Evolutionary conservation across 2,329 filamentous ascomycete genomes (phyloP).

Genomic region (Dothideomycetidae sp.): DNA sequence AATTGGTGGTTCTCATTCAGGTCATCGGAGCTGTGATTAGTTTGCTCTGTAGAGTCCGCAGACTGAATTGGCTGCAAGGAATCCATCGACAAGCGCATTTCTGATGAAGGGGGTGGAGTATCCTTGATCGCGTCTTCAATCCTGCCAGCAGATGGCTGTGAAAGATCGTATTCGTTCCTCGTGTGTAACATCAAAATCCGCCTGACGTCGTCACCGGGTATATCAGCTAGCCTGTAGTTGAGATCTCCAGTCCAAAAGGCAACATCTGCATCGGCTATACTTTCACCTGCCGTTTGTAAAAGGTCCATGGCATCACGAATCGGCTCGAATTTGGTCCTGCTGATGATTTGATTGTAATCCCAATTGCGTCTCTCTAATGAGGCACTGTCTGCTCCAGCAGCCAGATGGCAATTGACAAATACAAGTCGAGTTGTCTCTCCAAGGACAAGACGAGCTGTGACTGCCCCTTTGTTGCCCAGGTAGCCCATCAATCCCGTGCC

Average conservation of each 20-base stretch:
- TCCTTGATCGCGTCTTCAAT: constrained; percentile 22
- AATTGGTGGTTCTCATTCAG: constrained; percentile 1
- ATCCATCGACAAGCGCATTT: not conserved
- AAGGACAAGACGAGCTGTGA: constrained; percentile 65
- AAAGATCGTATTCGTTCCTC: constrained; percentile 57
- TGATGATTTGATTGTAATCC: constrained; percentile 69
- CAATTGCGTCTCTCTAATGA: constrained; percentile 75
- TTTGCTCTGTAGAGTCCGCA: not conserved
- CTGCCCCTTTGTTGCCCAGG: constrained; percentile 90
- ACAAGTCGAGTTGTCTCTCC: constrained; percentile 81
- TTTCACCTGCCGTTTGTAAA: constrained; percentile 43
- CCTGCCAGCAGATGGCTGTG: constrained; percentile 20
- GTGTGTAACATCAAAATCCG: constrained; percentile 72
- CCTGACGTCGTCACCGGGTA: constrained; percentile 82
- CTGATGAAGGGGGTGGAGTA: constrained; percentile 6
- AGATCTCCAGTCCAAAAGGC: constrained; percentile 93
- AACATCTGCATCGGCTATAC: constrained; percentile 81
- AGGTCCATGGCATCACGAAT: constrained; percentile 51
- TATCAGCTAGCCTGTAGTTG: constrained; percentile 79
- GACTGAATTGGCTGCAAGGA: constrained; percentile 3
- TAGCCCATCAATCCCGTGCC: constrained; percentile 86
- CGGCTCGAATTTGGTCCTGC: constrained; percentile 64
- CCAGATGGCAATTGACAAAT: constrained; percentile 83
- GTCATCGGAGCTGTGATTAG: not conserved
- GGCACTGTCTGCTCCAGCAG: constrained; percentile 66